Evolutionary conservation across 225 moss, liverwort and hornwort species (phyloP).

Genomic region (Pseudoscleropodium purum): DNA sequence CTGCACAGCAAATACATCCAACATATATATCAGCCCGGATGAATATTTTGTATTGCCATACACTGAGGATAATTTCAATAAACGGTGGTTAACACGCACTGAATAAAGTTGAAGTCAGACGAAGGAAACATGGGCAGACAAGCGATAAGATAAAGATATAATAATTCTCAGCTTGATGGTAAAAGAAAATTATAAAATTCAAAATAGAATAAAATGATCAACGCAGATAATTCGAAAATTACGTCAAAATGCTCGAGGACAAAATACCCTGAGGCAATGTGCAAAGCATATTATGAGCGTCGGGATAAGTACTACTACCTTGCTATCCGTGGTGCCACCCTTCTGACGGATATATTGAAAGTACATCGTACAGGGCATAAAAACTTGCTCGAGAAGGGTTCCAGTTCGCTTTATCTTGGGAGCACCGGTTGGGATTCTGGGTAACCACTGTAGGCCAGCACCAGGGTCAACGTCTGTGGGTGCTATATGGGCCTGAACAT

Average conservation of each 20-base stretch:
- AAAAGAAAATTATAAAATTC: background rate
- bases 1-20: constrained; percentile 18
- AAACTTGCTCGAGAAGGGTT: constrained; percentile 90
- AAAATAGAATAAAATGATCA: background rate
- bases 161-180: background rate
- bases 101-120: background rate
- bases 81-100: background rate
- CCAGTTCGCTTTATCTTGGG: constrained; percentile 88
- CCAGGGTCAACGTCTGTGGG: constrained; percentile 96
- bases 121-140: background rate
- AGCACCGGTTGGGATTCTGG: constrained; percentile 84
- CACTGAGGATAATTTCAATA: background rate
- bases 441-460: constrained; percentile 95
- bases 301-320: constrained; percentile 54
- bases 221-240: background rate
- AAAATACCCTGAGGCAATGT: background rate
- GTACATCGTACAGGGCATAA: constrained; percentile 96
- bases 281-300: background rate
- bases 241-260: background rate
- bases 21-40: background rate
- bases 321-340: constrained; percentile 83
- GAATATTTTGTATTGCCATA: background rate
- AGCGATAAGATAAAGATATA: background rate
- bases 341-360: constrained; percentile 97
- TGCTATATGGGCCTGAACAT: constrained; percentile 97